Percentiles rank a stretch among this genome's conserved stretches.
Conservation (phyloP, 2,329 filamentous ascomycete genomes). For the Xylaria sp. region DNA sequence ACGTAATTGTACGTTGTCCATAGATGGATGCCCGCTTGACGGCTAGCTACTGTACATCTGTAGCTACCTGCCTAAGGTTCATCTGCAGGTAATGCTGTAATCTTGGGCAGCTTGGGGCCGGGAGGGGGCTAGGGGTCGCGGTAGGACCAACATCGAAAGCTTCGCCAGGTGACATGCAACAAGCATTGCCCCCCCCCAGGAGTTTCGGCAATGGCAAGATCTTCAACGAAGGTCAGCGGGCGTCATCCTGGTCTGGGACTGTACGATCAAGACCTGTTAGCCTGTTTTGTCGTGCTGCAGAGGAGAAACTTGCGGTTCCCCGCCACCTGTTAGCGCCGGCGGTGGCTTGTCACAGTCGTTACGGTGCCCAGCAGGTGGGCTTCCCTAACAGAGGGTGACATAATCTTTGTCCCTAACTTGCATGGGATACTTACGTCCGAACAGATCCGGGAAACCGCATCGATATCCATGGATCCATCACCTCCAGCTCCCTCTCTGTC, state of each 20-base stretch:
- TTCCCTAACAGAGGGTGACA: constrained; percentile 8
- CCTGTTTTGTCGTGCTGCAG: constrained; percentile 3
- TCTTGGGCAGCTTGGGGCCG: too few relatives aligned
- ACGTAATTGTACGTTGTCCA: too few relatives aligned
- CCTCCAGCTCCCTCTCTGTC: not conserved
- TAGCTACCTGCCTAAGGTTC: too few relatives aligned
- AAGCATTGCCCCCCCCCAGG: constrained; percentile 3
- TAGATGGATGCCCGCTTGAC: too few relatives aligned
- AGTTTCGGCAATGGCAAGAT: constrained; percentile 20
- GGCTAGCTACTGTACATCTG: too few relatives aligned
- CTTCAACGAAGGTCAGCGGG: constrained; percentile 19
- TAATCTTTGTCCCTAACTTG: constrained; percentile 4
- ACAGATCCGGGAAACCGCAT: not conserved
- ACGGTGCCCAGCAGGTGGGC: constrained; percentile 1
- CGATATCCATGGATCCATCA: too few relatives aligned
- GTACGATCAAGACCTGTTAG: not conserved
- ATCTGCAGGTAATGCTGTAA: too few relatives aligned
- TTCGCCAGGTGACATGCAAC: constrained; percentile 24
- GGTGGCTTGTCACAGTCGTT: constrained; percentile 3
- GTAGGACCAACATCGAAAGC: not conserved
- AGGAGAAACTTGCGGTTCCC: constrained; percentile 9
- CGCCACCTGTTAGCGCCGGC: constrained; percentile 11
- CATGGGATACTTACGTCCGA: not conserved
- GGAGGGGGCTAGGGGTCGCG: too few relatives aligned
- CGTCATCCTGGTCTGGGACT: constrained; percentile 1